Percentiles rank a stretch among this genome's conserved stretches.
These are phyloP conservation scores for Kodamaea sagamina DNA, from an alignment of 805 yeast species.

Conservation along the genomic window DNA sequence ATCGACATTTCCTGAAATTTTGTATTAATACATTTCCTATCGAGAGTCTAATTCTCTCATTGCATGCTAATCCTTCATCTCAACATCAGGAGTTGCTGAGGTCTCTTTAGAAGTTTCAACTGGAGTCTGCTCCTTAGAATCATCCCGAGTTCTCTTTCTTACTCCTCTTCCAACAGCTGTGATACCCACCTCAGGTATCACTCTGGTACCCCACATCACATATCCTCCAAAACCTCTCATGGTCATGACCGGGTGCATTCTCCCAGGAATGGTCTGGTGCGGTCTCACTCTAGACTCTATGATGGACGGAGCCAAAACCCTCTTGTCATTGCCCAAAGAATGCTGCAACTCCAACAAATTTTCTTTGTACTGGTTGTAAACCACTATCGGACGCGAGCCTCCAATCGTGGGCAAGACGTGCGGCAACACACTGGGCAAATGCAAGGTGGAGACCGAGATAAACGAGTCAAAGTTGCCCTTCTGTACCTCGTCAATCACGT, in stretches of 20 bases:
- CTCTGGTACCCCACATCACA: constrained; percentile 74
- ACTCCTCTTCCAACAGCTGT: constrained; percentile 69
- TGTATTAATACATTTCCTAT: neutral
- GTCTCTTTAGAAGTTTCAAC: constrained; percentile 4
- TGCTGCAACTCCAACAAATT: constrained; percentile 72
- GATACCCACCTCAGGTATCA: constrained; percentile 64
- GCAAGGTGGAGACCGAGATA: constrained; percentile 70
- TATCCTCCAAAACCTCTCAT: constrained; percentile 92
- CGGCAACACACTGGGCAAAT: constrained; percentile 65
- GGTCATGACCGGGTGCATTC: constrained; percentile 94
- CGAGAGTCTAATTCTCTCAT: too few relatives aligned
- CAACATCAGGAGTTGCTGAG: neutral
- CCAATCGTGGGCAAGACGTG: constrained; percentile 62
- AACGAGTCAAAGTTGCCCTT: constrained; percentile 70
- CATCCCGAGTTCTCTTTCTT: constrained; percentile 36
- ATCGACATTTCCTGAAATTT: too few relatives aligned
- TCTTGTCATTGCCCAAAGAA: constrained; percentile 61
- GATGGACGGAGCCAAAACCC: constrained; percentile 80
- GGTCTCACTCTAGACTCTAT: constrained; percentile 80
- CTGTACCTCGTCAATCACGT: constrained; percentile 51
- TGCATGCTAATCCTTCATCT: neutral
- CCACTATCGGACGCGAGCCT: constrained; percentile 85
- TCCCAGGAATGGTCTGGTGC: constrained; percentile 91
- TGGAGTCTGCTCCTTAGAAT: constrained; percentile 3
- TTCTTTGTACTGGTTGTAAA: constrained; percentile 83